phyloP scores from a whole-genome alignment of 2,329 filamentous ascomycete species.

The Trichoderma pleuroti region DNA sequence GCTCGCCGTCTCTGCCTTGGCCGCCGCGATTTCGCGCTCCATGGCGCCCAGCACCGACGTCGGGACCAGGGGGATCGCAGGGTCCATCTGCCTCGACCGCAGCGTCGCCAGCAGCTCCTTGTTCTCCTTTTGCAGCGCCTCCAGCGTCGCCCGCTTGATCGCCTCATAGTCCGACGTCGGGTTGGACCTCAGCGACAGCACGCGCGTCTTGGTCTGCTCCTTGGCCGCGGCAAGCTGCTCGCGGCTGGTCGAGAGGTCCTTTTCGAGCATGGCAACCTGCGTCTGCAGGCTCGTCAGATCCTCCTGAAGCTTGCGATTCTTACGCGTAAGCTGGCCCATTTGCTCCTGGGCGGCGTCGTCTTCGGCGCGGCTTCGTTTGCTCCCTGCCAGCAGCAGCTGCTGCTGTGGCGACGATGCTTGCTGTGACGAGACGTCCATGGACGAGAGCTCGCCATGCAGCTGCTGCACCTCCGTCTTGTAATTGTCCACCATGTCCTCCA shows the following conservation, averaged over 20 bases:
- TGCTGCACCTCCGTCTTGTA: constrained; percentile 78
- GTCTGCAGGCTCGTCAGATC: constrained; percentile 68
- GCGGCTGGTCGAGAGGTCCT: constrained; percentile 68
- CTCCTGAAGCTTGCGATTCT: constrained; percentile 81
- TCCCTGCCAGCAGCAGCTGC: constrained; percentile 37
- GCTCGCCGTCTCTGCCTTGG: constrained; percentile 64
- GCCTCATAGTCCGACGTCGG: constrained; percentile 83
- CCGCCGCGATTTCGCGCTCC: constrained; percentile 70
- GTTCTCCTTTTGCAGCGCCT: constrained; percentile 78
- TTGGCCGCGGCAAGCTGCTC: constrained; percentile 67
- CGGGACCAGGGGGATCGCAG: constrained; percentile 64
- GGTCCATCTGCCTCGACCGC: constrained; percentile 39
- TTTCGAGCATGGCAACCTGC: constrained; percentile 65
- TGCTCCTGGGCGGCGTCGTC: constrained; percentile 65
- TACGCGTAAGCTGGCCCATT: constrained; percentile 78
- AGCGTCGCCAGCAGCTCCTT: constrained; percentile 74
- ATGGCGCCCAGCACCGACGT: constrained; percentile 70
- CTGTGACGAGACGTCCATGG: constrained; percentile 47
- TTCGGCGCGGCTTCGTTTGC: constrained; percentile 63
- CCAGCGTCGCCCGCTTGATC: constrained; percentile 76
- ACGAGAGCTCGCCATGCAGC: constrained; percentile 70
- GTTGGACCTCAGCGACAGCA: constrained; percentile 86
- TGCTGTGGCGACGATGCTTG: background rate
- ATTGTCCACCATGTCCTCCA: constrained; percentile 81
- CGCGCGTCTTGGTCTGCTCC: constrained; percentile 69